Evolutionary conservation across 169 alveolate genomes (phyloP).

Genomic region (Eimeria tenella): DNA sequence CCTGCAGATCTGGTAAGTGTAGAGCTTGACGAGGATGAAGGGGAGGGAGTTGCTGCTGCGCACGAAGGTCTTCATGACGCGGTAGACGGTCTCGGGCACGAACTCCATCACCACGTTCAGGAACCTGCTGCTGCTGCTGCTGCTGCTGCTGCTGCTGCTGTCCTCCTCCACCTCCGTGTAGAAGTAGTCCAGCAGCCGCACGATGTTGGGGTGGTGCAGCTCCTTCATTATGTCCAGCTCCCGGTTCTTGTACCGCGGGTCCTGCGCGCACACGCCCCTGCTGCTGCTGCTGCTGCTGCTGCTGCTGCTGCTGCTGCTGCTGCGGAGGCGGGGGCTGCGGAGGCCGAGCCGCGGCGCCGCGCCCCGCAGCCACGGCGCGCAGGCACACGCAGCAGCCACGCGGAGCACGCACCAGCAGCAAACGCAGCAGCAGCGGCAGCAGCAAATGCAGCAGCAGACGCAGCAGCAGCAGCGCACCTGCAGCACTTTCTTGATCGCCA

Average conservation of each 20-base stretch:
- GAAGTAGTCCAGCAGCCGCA: constrained; percentile 93
- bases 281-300: no score
- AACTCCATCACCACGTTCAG: constrained; percentile 98
- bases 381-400: no score
- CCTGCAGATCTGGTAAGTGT: constrained; percentile 96
- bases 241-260: constrained; percentile 97
- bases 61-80: constrained; percentile 93
- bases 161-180: constrained; percentile 84
- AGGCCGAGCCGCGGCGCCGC: no score
- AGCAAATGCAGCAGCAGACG: no score
- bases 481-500: constrained; percentile 98
- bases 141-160: background rate
- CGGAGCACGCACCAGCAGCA: no score
- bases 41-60: constrained; percentile 94
- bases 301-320: no score
- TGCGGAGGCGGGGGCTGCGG: no score
- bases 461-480: constrained; percentile 86
- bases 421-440: no score
- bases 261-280: constrained; percentile 77
- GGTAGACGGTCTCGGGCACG: constrained; percentile 97
- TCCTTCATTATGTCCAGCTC: constrained; percentile 96
- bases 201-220: constrained; percentile 95
- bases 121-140: constrained; percentile 81
- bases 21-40: constrained; percentile 92
- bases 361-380: no score